Evolutionary conservation across 2,329 filamentous ascomycete genomes (phyloP), one percentile per base, ranked within the genome.

Genomic region (Chaetomium sp.): DNA sequence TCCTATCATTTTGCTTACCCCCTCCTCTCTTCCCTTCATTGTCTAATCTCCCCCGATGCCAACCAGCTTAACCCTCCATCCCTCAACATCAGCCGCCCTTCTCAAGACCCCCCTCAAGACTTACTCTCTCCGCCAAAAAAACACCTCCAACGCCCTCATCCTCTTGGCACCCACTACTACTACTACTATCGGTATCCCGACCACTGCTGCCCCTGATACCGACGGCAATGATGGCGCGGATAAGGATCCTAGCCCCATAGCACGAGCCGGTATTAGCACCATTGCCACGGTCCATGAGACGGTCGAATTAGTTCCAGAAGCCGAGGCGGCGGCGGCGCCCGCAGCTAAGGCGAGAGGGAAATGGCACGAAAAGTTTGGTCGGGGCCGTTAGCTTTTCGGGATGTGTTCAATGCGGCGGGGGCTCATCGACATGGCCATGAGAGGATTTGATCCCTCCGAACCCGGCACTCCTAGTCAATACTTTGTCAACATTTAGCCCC

Each of bases 121-220:
- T 12, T 86, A 84, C 69, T 75, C 75, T 5, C 74, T 86, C 47
- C 80, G 79, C 35, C 83, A 86, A 64, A 86, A 86, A 67, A 86
- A 85, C 67, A 85, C 83, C 0, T 86, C 83, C 46, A 86, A 86
- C 65, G 78, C 79, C n/a, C 73, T 86, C 47, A 79, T 85, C 63
- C 67, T 86, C 3, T 71, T 86, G 36, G 66, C 64, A 7, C 59
- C 45, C n/a, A 49, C 32, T 5, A 45, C 49, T 35, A 19, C 5
- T 14, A 38, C 32, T 32, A 52, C 9, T 35, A 46, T 3, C 35
- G 46, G n/a, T 9, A 47, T 45, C 38, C 19, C 6, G 19, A 36
- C 32, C 34, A 49, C 38, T 37, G n/a, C 43, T 34, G 3, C 34
- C 48, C 19, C 19, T 2, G 19, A 27, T 27, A 27, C 19, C 14